Evolutionary conservation across 176 grass and related monocot genomes (phyloP), one percentile per base, ranked within the genome.

Genomic region (Neostapfia colusana): DNA sequence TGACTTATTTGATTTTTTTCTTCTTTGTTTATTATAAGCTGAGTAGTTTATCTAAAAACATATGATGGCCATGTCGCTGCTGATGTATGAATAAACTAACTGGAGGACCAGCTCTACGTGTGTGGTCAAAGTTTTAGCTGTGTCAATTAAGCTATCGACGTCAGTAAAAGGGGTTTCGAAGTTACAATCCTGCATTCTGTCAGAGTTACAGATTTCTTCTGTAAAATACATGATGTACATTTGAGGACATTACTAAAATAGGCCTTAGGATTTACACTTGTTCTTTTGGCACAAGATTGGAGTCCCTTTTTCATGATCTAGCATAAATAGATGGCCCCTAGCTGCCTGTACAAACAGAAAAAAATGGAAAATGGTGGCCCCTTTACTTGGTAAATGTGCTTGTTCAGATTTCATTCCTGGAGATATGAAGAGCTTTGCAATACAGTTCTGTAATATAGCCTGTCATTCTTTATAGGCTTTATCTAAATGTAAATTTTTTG

Each of bases 221-320:
- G 23, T 54, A 7, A 28, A 72, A 40, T 54, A 31, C 24, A 72
- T 18, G 7, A 57, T 82, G 40, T 24, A 67, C 28, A 61, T 73
- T 53, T 78, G 65, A 41, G 69, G 21, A 67, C 42, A 78, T 66
- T 66, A 67, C 85, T 73, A 79, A 7, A 72, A 67, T 78, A 51
- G 42, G 43, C 18, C 60, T 73, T n/a, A 78, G 31, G 45, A 69
- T 57, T 76, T 75, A 84, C 17, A 49, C 42, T 57, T 40, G 62
- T 54, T 76, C 70, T 84, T 75, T 88, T 56, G 21, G 86, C 76
- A 84, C 16, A 80, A 88, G 21, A 74, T 69, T 61, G 36, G 63
- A 57, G 24, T 56, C 55, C 48, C 27, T 75, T 75, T 84, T 84
- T 43, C 36, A 75, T 56, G 53, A 63, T 64, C 62, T 24, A 62